Evolutionary conservation across 108 stramenopile species (phyloP), one percentile per base, ranked within the genome.

Genomic region (Fistulifera pelliculosa): DNA sequence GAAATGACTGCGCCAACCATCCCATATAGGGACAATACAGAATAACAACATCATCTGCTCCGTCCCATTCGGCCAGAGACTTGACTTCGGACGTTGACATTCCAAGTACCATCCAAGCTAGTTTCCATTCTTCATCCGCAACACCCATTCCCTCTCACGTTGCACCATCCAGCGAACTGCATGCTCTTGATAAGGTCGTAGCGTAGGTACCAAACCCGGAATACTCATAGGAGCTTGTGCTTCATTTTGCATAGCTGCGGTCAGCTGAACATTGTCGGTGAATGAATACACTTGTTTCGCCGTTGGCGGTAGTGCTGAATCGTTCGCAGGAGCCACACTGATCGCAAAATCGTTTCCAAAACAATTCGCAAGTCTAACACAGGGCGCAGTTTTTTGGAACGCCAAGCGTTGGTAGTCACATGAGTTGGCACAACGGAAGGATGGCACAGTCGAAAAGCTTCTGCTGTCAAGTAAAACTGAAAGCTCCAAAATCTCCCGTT

Each of bases 161-260:
- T 68, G 26, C 19, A 87, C 41, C 85, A 87, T 87, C 85, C 85
- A 87, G 18, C 73, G 59, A 5, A 87, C 85, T 38, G 81, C 81
- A 14, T 65, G 64, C 35, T 62, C 61, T 54, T 87, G 81, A 50
- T 87, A 87, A 41, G 74, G 75, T 38, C 81, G 76, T 48, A 87
- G 52, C 2, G 64, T 79, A 26, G 31, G 31, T 8, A 35, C 31
- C 8, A 35, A 35, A 35, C 31, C 31, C 31, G 31, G 31, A 35
- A 35, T 35, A 35, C 6, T 6, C 31, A 35, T 6, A 3, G 31
- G 31, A 3, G 31, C 6, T 47, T 21, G 19, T 5, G 19, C 21
- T 47, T 47, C 7, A 5, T 22, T 3, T 47, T 47, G 19, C 21
- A 47, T 21, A 11, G 17, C 19, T 3, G 44, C 21, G 7, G 10